Percentiles rank a stretch among this genome's conserved stretches.
phyloP scores from a whole-genome alignment of 306 rosid species.

The Fagus sylvatica region DNA sequence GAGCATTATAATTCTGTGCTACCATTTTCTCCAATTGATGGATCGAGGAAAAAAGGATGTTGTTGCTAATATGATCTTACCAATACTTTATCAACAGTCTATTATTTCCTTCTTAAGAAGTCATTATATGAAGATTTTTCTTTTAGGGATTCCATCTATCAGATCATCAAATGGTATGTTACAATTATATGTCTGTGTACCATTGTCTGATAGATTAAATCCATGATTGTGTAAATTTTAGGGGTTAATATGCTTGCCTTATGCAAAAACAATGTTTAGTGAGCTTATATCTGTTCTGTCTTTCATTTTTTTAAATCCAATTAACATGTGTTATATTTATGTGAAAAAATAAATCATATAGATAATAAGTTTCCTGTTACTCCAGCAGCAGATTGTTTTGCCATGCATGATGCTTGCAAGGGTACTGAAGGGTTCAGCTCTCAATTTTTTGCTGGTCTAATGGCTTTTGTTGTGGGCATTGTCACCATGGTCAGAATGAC shows the following conservation, averaged over 20 bases:
- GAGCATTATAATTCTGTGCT: not conserved
- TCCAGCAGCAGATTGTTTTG: slow-evolving; percentile 33
- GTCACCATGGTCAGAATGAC: slow-evolving; percentile 74
- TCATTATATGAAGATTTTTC: not conserved
- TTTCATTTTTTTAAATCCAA: slow-evolving; percentile 10
- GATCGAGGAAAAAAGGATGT: not conserved
- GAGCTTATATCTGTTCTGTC: not conserved
- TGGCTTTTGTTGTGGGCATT: slow-evolving; percentile 82
- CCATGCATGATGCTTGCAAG: slow-evolving; percentile 36
- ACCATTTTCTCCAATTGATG: not conserved
- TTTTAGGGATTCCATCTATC: not conserved
- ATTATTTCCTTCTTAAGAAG: slow-evolving; percentile 1
- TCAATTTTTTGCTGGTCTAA: slow-evolving; percentile 56
- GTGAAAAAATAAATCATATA: not conserved
- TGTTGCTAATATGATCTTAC: not conserved
- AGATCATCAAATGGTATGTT: not conserved
- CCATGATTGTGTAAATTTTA: not conserved
- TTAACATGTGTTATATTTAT: not conserved
- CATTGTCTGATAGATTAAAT: not conserved
- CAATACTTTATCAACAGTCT: not conserved
- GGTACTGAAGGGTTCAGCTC: slow-evolving; percentile 52
- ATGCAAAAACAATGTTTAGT: not conserved
- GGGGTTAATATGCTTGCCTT: not conserved
- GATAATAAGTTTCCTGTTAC: not conserved
- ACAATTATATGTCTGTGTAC: not conserved